Base-by-base conservation (phyloP, 805 yeast species). In the Saturnispora silvae region DNA sequence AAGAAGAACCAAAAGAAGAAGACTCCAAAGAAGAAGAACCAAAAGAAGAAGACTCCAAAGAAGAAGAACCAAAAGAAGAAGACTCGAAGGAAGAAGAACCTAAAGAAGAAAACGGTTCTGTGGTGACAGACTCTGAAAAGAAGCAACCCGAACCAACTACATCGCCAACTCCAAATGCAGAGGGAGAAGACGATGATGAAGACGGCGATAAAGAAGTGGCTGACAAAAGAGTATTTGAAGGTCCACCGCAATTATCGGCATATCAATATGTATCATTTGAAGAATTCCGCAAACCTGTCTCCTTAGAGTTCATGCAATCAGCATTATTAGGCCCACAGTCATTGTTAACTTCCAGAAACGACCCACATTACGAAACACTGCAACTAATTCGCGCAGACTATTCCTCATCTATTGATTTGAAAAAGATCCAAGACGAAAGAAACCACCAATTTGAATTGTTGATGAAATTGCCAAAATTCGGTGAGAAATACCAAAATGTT, bases 321-420 rank as follows among this genome's bases (percentile, higher is more conserved):
- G 52, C 58, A n/a, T 51, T 82, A n/a, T 67, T 84, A 45, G 94
- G 94, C 2, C 54, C 61, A 8, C 77, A 77, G 40, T 61, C 83
- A 8, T 39, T 63, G 2, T 56, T 67, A 6, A 70, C 77, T 0
- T 60, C 70, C 4, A 61, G 75, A 29, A 61, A 80, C 33, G 69
- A 71, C 41, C 65, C 65, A 27, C 74, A 76, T 23, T 65, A 70
- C 11, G 77, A 75, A 47, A 70, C 52, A 3, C 35, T 57, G 9
- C 46, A 40, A 36, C 38, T 50, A 6, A 56, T 57, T 29, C 54
- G 55, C 33, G 43, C 49, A 11, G 56, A 56, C 34, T 42, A 43
- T 28, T 48, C 49, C 20, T 50, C 52, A 17, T 53, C 47, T 31
- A 45, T 53, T 8, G 52, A 50, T 24, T 41, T 54, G 22, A 42